These are phyloP conservation scores for Mucor irregularis DNA, from an alignment of 371 early-diverging fungal genomes.

Conservation along the genomic window DNA sequence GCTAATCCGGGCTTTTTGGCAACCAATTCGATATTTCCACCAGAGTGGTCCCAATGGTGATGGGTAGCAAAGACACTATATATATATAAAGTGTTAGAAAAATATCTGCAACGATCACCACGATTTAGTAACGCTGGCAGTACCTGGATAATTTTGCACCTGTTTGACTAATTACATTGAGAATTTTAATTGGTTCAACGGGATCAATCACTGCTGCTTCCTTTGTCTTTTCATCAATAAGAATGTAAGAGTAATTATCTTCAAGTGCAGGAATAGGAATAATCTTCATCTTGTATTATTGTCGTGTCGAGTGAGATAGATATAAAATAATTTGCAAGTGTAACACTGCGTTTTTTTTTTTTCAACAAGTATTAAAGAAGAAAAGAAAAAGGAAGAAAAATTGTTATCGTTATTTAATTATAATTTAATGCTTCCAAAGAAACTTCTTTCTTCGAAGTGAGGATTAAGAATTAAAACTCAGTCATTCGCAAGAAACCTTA, in stretches of 20 bases:
- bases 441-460: too few relatives aligned
- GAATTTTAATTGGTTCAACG: conserved; percentile 57
- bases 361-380: too few relatives aligned
- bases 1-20: conserved; percentile 68
- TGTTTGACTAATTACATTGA: conserved; percentile 41
- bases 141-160: conserved; percentile 55
- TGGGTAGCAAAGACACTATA: conserved; percentile 6
- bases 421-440: too few relatives aligned
- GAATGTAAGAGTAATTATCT: conserved; percentile 84
- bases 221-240: conserved; percentile 69
- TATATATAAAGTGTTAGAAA: neutral
- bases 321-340: too few relatives aligned
- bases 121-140: neutral
- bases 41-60: conserved; percentile 80
- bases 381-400: conserved; percentile 7
- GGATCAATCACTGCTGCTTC: conserved; percentile 64
- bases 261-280: conserved; percentile 43
- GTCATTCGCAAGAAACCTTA: too few relatives aligned
- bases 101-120: too few relatives aligned
- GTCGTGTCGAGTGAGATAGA: too few relatives aligned
- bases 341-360: too few relatives aligned
- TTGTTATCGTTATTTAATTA: too few relatives aligned
- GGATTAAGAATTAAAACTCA: too few relatives aligned
- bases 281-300: conserved; percentile 25
- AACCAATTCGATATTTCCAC: conserved; percentile 66